phyloP scores from a whole-genome alignment of 441 rosid genomes.

The Manihot esculenta region DNA sequence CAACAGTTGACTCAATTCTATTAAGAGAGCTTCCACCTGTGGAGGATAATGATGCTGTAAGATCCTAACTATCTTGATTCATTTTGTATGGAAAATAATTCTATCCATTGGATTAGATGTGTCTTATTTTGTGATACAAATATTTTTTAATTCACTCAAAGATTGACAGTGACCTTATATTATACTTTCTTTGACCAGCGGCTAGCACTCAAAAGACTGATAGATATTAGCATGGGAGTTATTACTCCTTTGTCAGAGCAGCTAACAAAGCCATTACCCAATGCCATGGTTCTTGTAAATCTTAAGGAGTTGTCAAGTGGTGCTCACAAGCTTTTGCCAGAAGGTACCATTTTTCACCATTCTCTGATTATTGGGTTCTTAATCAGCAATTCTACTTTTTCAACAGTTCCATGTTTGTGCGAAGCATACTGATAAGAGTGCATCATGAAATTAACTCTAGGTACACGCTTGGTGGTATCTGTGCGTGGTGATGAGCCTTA shows the following conservation, averaged over 20 bases:
- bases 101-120: not conserved
- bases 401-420: not conserved
- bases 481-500: conserved; percentile 78
- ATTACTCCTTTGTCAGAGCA: conserved; percentile 90
- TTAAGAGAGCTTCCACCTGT: conserved; percentile 79
- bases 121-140: conserved; percentile 5
- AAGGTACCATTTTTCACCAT: conserved; percentile 46
- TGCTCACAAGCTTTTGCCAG: conserved; percentile 91
- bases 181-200: conserved; percentile 48
- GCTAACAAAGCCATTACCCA: conserved; percentile 86
- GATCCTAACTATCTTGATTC: conserved; percentile 24
- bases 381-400: not conserved
- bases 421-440: conserved; percentile 9
- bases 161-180: conserved; percentile 20
- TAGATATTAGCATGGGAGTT: conserved; percentile 91
- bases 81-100: not conserved
- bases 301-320: conserved; percentile 83
- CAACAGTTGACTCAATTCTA: conserved; percentile 81
- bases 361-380: conserved; percentile 17
- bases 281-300: conserved; percentile 89
- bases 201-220: conserved; percentile 84
- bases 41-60: conserved; percentile 82
- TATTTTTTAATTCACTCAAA: not conserved
- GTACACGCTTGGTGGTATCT: conserved; percentile 84
- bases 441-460: conserved; percentile 37